Base-by-base conservation (phyloP, 805 yeast genomes). In the Metschnikowia gelsemii region DNA sequence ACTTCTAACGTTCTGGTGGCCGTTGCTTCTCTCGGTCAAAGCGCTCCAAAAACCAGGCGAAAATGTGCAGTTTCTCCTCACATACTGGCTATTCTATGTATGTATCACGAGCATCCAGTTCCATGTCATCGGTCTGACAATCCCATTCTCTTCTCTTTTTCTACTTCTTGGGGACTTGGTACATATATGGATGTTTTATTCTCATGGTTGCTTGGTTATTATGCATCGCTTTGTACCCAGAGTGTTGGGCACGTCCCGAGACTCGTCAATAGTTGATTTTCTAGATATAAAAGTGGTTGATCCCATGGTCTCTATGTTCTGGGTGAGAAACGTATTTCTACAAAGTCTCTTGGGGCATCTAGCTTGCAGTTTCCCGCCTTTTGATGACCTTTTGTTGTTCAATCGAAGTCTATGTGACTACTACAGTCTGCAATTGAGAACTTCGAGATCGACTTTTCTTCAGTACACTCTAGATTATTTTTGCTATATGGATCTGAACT, bases 121-220 rank as follows among this genome's bases (percentile, higher is more conserved):
- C 26, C 28, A 30, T 19, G 27, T 45, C 12, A 20, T 21, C 5
- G 29, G 18, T 14, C 16, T 31, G 31, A 22, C 16, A 4, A n/a
- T 38, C 8, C 41, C 50, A 8, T 29, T 47, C 9, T 38, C 28
- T 22, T 17, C 28, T 8, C 13, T 34, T 6, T 5, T 37, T 19
- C 7, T 25, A 3, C 9, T 40, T 5, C 13, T 31, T 23, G 47
- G 47, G 11, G 45, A 37, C 27, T 17, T 42, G 20, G 12, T 42
- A 9, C 38, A 41, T 11, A 26, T 44, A 24, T 49, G 52, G 52
- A 34, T 49, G 43, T 49, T 49, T 31, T 49, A 47, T 31, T 40
- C 42, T 27, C 49, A 47, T 22, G 52, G 52, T 16, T 49, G 52
- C 35, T 31, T 42, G 16, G 45, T 49, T 23, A 23, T 31, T 7